These are phyloP conservation scores for Fistulina hepatica DNA, from an alignment of 1,284 basidiomycete genomes.

Conservation along the genomic window DNA sequence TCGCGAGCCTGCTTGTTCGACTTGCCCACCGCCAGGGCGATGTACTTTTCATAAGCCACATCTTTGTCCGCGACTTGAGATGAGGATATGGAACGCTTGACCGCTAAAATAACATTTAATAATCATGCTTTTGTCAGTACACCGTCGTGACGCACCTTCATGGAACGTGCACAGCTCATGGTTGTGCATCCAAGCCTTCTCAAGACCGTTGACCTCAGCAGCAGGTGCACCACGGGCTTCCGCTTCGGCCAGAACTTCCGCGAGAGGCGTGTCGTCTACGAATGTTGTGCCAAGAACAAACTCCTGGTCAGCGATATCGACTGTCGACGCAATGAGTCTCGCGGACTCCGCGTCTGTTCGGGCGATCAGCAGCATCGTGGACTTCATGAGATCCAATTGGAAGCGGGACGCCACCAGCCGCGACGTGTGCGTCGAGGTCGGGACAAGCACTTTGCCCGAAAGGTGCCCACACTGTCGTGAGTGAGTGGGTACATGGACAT, in stretches of 20 bases:
- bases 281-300: constrained; percentile 70
- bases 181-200: constrained; percentile 66
- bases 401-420: constrained; percentile 78
- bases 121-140: constrained; percentile 2
- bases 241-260: constrained; percentile 68
- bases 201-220: constrained; percentile 63
- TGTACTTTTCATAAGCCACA: constrained; percentile 48
- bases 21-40: constrained; percentile 49
- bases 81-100: constrained; percentile 44
- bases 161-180: constrained; percentile 77
- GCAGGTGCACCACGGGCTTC: constrained; percentile 59
- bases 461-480: constrained; percentile 69
- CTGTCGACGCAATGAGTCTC: constrained; percentile 74
- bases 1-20: constrained; percentile 67
- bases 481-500: constrained; percentile 2
- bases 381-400: constrained; percentile 81
- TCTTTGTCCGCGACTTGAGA: constrained; percentile 44
- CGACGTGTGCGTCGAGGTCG: constrained; percentile 76
- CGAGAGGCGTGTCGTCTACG: constrained; percentile 45
- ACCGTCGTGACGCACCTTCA: constrained; percentile 42
- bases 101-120: constrained; percentile 32
- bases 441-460: constrained; percentile 89
- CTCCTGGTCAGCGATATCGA: constrained; percentile 70
- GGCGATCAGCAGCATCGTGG: constrained; percentile 82
- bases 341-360: constrained; percentile 90